Percentiles rank a stretch among this genome's conserved stretches.
Evolutionary conservation across 78 protist species (phyloP).

Genomic region (Polysphondylium violaceum): DNA sequence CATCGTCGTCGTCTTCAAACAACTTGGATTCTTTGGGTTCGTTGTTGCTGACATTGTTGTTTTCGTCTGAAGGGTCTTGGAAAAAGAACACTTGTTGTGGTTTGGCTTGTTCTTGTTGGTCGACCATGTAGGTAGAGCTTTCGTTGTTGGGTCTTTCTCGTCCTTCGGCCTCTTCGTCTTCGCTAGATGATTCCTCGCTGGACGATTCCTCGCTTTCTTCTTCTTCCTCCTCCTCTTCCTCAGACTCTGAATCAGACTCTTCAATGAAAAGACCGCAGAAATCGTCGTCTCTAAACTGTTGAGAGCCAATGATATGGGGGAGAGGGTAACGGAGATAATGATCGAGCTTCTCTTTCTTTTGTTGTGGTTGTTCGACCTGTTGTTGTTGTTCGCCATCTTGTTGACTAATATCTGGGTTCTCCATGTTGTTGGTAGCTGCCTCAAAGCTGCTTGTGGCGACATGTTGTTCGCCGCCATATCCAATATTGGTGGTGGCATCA

Average conservation of each 20-base stretch:
- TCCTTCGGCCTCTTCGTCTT: slow-evolving; percentile 35
- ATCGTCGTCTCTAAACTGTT: slow-evolving; percentile 79
- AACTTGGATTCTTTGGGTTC: neutral
- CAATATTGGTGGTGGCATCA: neutral
- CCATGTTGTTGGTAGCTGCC: neutral
- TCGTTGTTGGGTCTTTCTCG: neutral
- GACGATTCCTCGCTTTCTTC: slow-evolving; percentile 24
- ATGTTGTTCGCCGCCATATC: slow-evolving; percentile 8
- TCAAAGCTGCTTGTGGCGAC: neutral
- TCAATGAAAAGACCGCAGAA: slow-evolving; percentile 75
- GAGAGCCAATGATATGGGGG: slow-evolving; percentile 84
- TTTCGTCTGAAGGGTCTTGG: too few species aligned
- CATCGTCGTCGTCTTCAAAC: slow-evolving; percentile 48
- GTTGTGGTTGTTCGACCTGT: neutral
- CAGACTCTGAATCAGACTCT: slow-evolving; percentile 48
- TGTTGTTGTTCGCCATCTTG: neutral
- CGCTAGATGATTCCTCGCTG: slow-evolving; percentile 7
- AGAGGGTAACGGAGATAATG: slow-evolving; percentile 71
- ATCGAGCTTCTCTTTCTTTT: slow-evolving; percentile 44
- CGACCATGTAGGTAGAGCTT: neutral
- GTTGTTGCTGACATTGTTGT: neutral
- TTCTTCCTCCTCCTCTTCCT: slow-evolving; percentile 16
- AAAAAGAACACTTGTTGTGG: slow-evolving; percentile 50
- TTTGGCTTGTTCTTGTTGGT: slow-evolving; percentile 22
- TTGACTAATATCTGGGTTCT: neutral